Evolutionary conservation across 169 alveolate genomes (phyloP), one percentile per base, ranked within the genome.

Genomic region (Cryptosporidium ubiquitum): DNA sequence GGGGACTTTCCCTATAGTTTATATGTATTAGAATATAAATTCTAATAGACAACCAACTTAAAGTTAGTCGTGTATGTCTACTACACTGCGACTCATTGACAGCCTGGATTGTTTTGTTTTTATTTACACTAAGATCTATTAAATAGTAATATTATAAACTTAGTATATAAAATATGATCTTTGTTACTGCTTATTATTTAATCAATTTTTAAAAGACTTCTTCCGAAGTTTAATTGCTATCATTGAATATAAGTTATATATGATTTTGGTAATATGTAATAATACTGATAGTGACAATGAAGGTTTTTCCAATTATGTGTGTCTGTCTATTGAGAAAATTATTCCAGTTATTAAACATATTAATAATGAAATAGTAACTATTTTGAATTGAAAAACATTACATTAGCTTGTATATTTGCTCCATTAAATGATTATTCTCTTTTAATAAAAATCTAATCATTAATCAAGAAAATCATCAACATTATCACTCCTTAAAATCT

Each of bases 1-100:
- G 89, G 89, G 89, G 89, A 79, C 89, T 79, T 79, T 79, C 89
- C 89, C 89, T 64, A 79, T 61, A 79, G 89, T 44, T 39, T 79
- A 10, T 79, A 40, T 29, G 12, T 18, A 64, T n/a, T 33, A 33
- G 49, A 64, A 33, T 33, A 31, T 2, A 0, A 4, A 18, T 33
- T 37, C 49, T 55, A 26, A 26, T 55, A 55, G n/a, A 55, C 66
- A 52, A 39, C 42, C 69, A 57, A 39, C 35, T 42, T 66, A 33
- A 66, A 42, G n/a, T 23, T n/a, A 23, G 40, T 79, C 89, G 79
- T 79, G 68, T 61, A 44, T 60, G 73, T 61, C 44, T 61, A 33
- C 89, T 79, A 79, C 51, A 64, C 35, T 23, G 69, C 89, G 89
- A 58, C 89, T 79, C 89, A 79, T 79, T 61, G 89, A 40, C n/a